Conservation (phyloP, 23 red algal species). For the Agarophyton chilense region DNA sequence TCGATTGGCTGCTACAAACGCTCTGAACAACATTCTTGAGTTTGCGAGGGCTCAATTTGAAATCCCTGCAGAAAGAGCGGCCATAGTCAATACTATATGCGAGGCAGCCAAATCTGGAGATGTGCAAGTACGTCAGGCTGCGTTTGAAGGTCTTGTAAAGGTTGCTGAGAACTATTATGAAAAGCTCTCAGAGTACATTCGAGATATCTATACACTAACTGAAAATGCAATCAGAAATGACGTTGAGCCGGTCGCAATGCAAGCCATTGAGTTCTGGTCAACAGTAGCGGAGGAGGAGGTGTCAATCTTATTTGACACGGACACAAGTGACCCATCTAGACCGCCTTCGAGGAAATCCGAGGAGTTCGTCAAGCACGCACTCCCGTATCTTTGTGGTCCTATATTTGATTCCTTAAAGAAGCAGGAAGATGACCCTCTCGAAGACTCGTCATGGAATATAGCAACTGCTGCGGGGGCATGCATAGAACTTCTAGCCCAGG, state of each 20-base stretch:
- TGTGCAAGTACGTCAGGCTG: slow-evolving; percentile 61
- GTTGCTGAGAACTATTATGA: slow-evolving; percentile 94
- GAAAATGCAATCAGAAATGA: slow-evolving; percentile 91
- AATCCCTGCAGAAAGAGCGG: slow-evolving; percentile 67
- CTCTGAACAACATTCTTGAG: slow-evolving; percentile 92
- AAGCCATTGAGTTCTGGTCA: slow-evolving; percentile 99
- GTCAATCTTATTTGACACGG: slow-evolving; percentile 69
- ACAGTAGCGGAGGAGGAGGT: slow-evolving; percentile 97
- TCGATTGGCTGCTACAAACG: slow-evolving; percentile 84
- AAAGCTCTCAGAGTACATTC: slow-evolving; percentile 82
- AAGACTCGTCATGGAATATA: slow-evolving; percentile 89
- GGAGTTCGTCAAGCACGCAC: slow-evolving; percentile 82
- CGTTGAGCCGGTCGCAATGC: slow-evolving; percentile 86
- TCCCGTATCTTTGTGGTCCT: slow-evolving; percentile 73
- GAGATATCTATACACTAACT: slow-evolving; percentile 81
- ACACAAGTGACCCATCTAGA: slow-evolving; percentile 50
- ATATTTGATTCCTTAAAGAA: slow-evolving; percentile 86
- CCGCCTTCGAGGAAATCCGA: slow-evolving; percentile 35
- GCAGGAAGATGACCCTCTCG: slow-evolving; percentile 85
- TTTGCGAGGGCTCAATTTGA: slow-evolving; percentile 96
- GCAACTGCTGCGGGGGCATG: slow-evolving; percentile 89
- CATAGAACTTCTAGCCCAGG: slow-evolving; percentile 84
- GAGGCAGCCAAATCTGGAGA: slow-evolving; percentile 75
- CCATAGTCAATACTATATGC: slow-evolving; percentile 88
- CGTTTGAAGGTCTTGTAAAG: slow-evolving; percentile 93